phyloP scores from a whole-genome alignment of 495 filamentous ascomycete species.

The Aeminium ludgeri region DNA sequence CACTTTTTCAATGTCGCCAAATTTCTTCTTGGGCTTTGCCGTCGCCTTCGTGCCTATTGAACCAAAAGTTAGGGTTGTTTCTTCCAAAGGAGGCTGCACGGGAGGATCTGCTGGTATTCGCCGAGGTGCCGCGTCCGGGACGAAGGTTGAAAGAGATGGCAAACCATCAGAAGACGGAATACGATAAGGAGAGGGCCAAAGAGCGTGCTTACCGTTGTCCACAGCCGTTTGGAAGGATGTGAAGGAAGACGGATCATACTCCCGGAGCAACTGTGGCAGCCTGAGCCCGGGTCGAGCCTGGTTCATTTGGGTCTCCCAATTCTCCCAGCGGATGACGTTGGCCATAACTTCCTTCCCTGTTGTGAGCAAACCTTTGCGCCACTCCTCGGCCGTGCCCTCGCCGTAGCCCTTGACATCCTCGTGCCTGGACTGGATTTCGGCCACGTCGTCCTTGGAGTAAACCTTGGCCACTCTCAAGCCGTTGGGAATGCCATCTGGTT shows the following conservation, averaged over 20 bases:
- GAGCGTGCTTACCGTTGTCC: constrained; percentile 9
- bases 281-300: constrained; percentile 6
- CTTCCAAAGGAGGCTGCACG: no score
- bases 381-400: constrained; percentile 46
- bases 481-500: constrained; percentile 26
- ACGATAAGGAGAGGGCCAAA: not conserved
- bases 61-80: no score
- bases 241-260: constrained; percentile 13
- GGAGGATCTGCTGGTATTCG: no score
- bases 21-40: constrained; percentile 22
- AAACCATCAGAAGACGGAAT: not conserved
- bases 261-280: constrained; percentile 6
- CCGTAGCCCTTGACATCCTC: constrained; percentile 41
- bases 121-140: not conserved
- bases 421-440: constrained; percentile 38
- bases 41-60: not conserved
- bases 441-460: constrained; percentile 42
- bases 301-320: constrained; percentile 35
- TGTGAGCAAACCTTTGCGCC: constrained; percentile 51
- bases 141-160: constrained; percentile 1
- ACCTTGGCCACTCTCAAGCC: constrained; percentile 39
- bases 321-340: constrained; percentile 52
- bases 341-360: constrained; percentile 39
- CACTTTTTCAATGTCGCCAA: constrained; percentile 34
- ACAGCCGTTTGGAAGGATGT: not conserved